Conservation (phyloP, 305 asterid genomes). For the Fraxinus greggii region DNA sequence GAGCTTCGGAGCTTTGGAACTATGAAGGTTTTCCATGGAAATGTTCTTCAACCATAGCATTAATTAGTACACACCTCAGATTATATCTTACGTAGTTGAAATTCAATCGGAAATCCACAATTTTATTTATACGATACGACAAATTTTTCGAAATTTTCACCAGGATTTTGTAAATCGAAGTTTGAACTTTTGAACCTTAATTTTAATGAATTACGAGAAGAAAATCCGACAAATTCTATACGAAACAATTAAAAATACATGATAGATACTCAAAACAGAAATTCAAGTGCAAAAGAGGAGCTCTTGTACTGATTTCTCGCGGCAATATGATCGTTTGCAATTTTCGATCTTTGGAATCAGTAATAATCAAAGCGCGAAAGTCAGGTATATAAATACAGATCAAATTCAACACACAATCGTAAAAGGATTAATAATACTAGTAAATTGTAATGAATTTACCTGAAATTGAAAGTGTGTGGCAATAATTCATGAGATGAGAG, state of each 20-base stretch:
- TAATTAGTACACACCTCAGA: neutral
- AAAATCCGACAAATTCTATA: neutral
- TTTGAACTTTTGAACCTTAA: neutral
- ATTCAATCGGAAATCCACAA: neutral
- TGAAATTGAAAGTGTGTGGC: neutral
- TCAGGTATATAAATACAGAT: neutral
- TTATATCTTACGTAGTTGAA: neutral
- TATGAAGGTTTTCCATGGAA: conserved; percentile 50
- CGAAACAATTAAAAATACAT: neutral
- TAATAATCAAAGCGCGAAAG: neutral
- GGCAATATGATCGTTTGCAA: neutral
- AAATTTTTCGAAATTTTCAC: neutral
- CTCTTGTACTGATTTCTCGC: neutral
- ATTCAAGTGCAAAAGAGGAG: neutral
- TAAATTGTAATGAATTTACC: neutral
- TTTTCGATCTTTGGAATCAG: neutral
- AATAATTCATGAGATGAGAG: neutral
- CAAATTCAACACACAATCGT: neutral
- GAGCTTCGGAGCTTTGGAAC: conserved; percentile 35
- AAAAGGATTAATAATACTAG: neutral
- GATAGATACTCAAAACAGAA: neutral
- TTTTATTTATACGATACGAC: neutral
- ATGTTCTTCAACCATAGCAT: neutral
- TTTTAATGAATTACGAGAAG: neutral
- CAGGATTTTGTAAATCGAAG: neutral